Conservation (phyloP, 2,329 filamentous ascomycete genomes). For the Fusarium sp. region DNA sequence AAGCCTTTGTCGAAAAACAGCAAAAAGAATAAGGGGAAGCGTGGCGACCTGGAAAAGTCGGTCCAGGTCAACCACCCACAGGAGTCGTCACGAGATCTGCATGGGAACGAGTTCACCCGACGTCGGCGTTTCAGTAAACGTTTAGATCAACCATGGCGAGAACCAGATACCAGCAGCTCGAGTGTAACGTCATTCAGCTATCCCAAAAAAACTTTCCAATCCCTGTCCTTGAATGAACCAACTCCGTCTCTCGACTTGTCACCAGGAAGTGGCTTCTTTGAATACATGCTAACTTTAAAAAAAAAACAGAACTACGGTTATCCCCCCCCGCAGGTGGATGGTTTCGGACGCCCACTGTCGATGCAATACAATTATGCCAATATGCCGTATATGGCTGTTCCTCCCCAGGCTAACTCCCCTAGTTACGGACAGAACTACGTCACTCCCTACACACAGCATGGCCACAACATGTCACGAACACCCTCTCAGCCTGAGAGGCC, state of each 20-base stretch:
- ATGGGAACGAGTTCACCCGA: constrained; percentile 47
- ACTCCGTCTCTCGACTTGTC: constrained; percentile 65
- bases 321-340: constrained; percentile 53
- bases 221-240: constrained; percentile 13
- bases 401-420: constrained; percentile 56
- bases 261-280: constrained; percentile 74
- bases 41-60: constrained; percentile 55
- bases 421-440: constrained; percentile 59
- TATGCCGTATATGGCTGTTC: constrained; percentile 58
- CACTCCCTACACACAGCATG: constrained; percentile 58
- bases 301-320: constrained; percentile 72
- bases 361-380: constrained; percentile 55
- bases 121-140: constrained; percentile 58
- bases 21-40: constrained; percentile 57
- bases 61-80: constrained; percentile 50
- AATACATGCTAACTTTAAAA: constrained; percentile 75
- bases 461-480: constrained; percentile 80
- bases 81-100: constrained; percentile 49
- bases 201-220: constrained; percentile 17
- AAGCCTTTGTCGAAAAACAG: constrained; percentile 50
- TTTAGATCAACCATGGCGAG: constrained; percentile 48
- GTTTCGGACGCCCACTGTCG: constrained; percentile 48
- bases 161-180: constrained; percentile 35
- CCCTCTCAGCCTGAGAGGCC: constrained; percentile 78
- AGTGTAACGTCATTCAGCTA: constrained; percentile 33